Evolutionary conservation across 768 basidiomycete genomes (phyloP).

Genomic region (Erythrobasidium yunnanense): DNA sequence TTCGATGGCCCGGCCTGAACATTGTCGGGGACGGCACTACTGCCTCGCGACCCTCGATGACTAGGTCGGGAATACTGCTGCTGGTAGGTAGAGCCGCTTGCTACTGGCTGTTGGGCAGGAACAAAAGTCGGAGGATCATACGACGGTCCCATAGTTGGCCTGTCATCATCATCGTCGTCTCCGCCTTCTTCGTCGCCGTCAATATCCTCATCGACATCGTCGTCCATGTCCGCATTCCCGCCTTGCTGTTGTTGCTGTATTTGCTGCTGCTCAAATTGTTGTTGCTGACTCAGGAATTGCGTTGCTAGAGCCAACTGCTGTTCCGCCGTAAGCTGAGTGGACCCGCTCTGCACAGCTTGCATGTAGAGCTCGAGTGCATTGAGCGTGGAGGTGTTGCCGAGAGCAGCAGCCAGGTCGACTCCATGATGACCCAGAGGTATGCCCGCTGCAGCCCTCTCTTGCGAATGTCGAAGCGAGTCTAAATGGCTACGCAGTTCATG

Average conservation of each 20-base stretch:
- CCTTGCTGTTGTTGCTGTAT: neutral
- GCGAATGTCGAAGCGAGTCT: constrained; percentile 7
- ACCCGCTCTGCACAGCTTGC: too few relatives aligned
- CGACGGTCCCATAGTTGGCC: neutral
- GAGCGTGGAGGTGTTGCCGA: neutral
- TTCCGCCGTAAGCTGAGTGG: too few relatives aligned
- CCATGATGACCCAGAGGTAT: neutral
- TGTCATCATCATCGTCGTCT: constrained; percentile 19
- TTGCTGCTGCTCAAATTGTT: neutral
- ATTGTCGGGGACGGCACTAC: too few relatives aligned
- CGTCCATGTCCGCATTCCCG: neutral
- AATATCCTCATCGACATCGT: neutral
- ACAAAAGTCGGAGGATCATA: neutral
- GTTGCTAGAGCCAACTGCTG: neutral
- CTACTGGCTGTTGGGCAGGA: neutral
- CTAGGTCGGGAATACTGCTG: too few relatives aligned
- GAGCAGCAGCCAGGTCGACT: neutral
- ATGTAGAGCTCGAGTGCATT: too few relatives aligned
- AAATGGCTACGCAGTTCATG: constrained; percentile 67
- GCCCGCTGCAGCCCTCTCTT: neutral
- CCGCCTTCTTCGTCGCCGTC: neutral
- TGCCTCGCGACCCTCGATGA: too few relatives aligned
- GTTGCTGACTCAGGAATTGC: neutral
- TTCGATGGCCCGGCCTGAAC: too few relatives aligned
- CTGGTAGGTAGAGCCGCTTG: too few relatives aligned